Conservation (phyloP, 1,284 basidiomycete species). For the Leccinum angustisporum region DNA sequence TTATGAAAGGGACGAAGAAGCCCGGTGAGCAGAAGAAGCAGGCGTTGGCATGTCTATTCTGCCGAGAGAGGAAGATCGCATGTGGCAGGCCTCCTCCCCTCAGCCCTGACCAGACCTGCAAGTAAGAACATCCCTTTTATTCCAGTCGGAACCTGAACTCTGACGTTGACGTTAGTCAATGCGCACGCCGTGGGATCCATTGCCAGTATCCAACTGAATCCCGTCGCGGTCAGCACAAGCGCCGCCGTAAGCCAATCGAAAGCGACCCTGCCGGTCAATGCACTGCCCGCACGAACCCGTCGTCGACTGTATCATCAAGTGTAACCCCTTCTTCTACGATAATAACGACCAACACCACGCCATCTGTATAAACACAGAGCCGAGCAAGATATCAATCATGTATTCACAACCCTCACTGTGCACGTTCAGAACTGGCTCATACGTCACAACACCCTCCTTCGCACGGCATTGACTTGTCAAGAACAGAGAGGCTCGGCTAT, state of each 20-base stretch:
- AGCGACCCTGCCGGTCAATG: slow-evolving; percentile 26
- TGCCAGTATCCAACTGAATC: slow-evolving; percentile 55
- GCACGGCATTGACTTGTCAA: slow-evolving; percentile 13
- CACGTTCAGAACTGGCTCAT: slow-evolving; percentile 13
- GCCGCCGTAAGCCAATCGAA: slow-evolving; percentile 35
- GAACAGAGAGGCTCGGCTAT: slow-evolving; percentile 26
- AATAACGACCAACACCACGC: slow-evolving; percentile 21
- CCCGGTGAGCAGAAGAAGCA: slow-evolving; percentile 40
- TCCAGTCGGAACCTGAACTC: slow-evolving; percentile 11
- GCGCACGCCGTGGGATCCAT: slow-evolving; percentile 44
- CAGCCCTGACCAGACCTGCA: slow-evolving; percentile 38
- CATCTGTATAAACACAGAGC: slow-evolving; percentile 22
- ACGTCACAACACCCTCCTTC: slow-evolving; percentile 7
- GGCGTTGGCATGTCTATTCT: slow-evolving; percentile 40
- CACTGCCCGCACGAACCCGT: slow-evolving; percentile 25
- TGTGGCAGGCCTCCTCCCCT: slow-evolving; percentile 38
- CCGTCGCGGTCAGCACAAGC: slow-evolving; percentile 51
- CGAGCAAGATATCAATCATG: slow-evolving; percentile 12
- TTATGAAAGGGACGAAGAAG: slow-evolving; percentile 36
- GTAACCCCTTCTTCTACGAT: slow-evolving; percentile 18
- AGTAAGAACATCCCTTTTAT: slow-evolving; percentile 28
- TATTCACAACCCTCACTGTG: slow-evolving; percentile 8
- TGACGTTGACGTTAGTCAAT: slow-evolving; percentile 43
- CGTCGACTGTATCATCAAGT: slow-evolving; percentile 21
- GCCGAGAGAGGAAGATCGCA: slow-evolving; percentile 40